Evolutionary conservation across 1,284 basidiomycete genomes (phyloP).

Genomic region (Microbotryomycetes sp.): DNA sequence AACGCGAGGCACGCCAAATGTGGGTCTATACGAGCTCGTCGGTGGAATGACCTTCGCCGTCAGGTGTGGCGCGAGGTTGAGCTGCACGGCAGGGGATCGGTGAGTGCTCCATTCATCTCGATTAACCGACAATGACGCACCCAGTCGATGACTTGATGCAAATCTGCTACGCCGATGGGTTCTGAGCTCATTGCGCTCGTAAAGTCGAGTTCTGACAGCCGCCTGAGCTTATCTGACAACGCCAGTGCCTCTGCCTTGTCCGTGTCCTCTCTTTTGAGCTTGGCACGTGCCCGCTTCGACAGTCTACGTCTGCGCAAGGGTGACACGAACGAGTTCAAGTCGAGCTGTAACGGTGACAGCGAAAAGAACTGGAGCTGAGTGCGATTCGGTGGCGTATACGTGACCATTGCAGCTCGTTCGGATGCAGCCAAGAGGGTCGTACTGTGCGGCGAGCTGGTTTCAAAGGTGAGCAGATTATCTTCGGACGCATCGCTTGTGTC

Average conservation of each 20-base stretch:
- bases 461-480: background rate
- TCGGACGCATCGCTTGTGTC: background rate
- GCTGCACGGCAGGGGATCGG: conserved; percentile 1
- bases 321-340: conserved; percentile 29
- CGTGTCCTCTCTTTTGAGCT: background rate
- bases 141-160: background rate
- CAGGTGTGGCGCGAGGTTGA: conserved; percentile 5
- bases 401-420: conserved; percentile 38
- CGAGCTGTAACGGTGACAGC: conserved; percentile 44
- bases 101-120: no score
- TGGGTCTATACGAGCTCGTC: background rate
- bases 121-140: no score
- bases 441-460: no score
- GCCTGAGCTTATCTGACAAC: background rate
- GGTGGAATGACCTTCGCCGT: background rate
- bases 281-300: background rate
- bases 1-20: background rate
- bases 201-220: conserved; percentile 1
- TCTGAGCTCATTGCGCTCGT: background rate
- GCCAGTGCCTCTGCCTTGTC: background rate
- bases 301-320: background rate
- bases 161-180: background rate
- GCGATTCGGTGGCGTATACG: conserved; percentile 50
- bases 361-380: conserved; percentile 53
- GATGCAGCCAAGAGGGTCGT: background rate